Evolutionary conservation across 805 yeast species (phyloP), one percentile per base, ranked within the genome.

Genomic region (Teunomyces barrocoloradensis): DNA sequence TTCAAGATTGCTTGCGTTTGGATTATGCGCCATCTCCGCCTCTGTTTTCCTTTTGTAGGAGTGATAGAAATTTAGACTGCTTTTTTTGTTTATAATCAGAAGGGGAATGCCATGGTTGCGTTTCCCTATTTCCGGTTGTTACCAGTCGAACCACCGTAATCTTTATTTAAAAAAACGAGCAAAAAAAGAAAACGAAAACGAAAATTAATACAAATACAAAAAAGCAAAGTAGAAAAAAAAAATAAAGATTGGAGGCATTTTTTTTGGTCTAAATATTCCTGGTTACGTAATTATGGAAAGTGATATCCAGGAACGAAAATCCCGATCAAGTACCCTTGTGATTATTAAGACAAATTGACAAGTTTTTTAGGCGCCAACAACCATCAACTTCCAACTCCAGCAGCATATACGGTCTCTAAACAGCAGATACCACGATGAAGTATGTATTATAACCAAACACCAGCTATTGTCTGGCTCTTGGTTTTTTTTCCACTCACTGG

Each of bases 251-350:
- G 27, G 11, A 9, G 10, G 11, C 27, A 25, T 25, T 25, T 25
- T 25, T 25, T 25, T 25, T 25, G 27, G 27, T 25, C 27, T 25
- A 25, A 25, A 25, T 25, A 25, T 25, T 37, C 15, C 17, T 13
- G 40, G 29, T 37, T 37, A 37, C 29, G 40, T 37, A 37, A 37
- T 37, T 23, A 29, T 23, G 29, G 40, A 7, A 2, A 25, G 27
- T 32, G 34, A 32, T 32, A 13, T 13, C 18, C 34, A 32, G 40
- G 25, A 37, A 23, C 17, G 20, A 37, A 37, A 20, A 37, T 23
- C 25, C 29, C 15, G 40, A 37, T 37, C 40, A 37, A 23, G 17
- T 9, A 21, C 40, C 28, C 29, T 37, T 37, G 29, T 35, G 40
- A 37, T 37, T 21, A 37, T 15, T 37, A 37, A 21, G 25, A 32